Percentiles rank a stretch among this genome's conserved stretches.
phyloP scores from a whole-genome alignment of 495 filamentous ascomycete species.

The Talaromyces stipitatus region DNA sequence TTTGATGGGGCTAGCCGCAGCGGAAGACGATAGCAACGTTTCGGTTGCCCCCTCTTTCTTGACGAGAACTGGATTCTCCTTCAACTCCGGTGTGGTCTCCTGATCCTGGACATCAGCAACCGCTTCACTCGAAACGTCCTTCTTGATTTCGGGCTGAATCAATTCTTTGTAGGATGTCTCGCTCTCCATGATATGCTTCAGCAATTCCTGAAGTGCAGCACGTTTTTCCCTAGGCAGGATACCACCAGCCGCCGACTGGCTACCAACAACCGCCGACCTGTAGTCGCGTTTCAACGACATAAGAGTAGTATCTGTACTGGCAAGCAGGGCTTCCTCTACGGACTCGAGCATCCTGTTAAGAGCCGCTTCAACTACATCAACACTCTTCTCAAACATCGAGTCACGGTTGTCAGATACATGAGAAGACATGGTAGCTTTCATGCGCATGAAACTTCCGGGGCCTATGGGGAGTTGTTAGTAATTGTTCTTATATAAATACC shows the following conservation, averaged over 20 bases:
- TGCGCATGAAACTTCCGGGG: conserved; percentile 2
- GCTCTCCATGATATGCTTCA: background rate
- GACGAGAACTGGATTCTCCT: background rate
- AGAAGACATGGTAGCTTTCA: conserved; percentile 5
- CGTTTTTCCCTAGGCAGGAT: background rate
- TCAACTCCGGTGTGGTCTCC: background rate
- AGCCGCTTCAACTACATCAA: background rate
- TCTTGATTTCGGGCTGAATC: background rate
- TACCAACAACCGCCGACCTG: background rate
- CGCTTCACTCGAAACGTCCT: conserved; percentile 7
- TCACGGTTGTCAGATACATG: background rate
- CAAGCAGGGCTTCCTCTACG: background rate
- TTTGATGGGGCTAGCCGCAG: background rate
- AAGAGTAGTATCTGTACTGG: background rate
- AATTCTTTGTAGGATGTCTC: background rate
- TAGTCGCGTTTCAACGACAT: conserved; percentile 4
- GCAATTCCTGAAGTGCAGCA: background rate
- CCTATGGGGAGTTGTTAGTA: conserved; percentile 2
- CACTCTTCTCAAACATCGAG: conserved; percentile 5
- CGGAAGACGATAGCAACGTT: background rate
- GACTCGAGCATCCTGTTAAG: background rate
- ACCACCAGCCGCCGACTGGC: background rate
- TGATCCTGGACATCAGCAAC: background rate
- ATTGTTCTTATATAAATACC: background rate
- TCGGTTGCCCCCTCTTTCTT: background rate